Base-by-base conservation (phyloP, 2,329 filamentous ascomycete species). In the Neopestalotiopsis rosae region DNA sequence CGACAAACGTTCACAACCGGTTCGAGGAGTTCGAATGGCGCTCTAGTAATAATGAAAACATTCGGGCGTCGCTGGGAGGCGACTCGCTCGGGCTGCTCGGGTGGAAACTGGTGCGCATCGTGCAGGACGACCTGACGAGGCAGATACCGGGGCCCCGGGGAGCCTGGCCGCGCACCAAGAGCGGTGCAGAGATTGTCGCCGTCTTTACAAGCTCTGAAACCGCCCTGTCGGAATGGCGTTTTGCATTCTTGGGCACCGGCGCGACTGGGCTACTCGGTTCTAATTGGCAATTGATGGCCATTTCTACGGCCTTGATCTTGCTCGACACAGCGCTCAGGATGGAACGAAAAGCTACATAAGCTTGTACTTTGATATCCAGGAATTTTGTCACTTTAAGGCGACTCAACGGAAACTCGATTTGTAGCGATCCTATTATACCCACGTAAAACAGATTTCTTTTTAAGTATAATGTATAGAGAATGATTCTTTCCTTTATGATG, bases 1-100 rank as follows among this genome's bases (percentile, higher is more conserved):
- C 3, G 45, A 65, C 63, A 10, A 45, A 57, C 7, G 63, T 65
- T 5, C 17, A 24, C 45, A 28, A 30, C 7, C 24, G 32, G n/a
- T 7, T 24, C 13, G 63, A 65, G 32, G 42, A 65, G 5, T 65
- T 65, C 30, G 63, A 65, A 34, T 65, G 63, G 63, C 63, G 63
- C 42, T 45, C 34, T 24, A 65, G 63, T 42, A 65, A 65, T 28
- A 65, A 65, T 30, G 63, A 65, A 42, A 56, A 65, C 63, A 65
- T 65, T 42, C 30, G 63, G 45, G 30, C n/a, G 14, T 42, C 40
- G n/a, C 63, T 65, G 2, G 63, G 63, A 10, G 63, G 63, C 42
- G 24, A 38, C 4, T 57, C 63, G 14, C 45, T 65, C 42, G 59
- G 30, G 7, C 45, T 52, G 45, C n/a, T 52, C 3, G 61, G 61